Evolutionary conservation across 306 rosid species (phyloP).

Genomic region (Quercus suber): DNA sequence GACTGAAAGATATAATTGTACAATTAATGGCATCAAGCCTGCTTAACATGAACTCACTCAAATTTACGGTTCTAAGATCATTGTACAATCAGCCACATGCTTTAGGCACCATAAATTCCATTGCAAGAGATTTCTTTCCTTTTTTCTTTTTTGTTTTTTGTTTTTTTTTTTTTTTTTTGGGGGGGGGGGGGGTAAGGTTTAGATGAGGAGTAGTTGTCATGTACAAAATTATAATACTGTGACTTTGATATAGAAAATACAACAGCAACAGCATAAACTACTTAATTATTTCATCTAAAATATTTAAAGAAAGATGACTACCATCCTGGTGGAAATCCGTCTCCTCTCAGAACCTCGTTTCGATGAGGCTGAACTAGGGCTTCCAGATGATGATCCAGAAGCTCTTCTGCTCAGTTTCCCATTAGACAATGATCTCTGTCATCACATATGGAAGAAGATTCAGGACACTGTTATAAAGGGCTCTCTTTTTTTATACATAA

Average conservation of each 20-base stretch:
- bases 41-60: background rate
- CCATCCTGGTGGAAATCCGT: slow-evolving; percentile 62
- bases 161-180: rapidly evolving
- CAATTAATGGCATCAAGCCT: background rate
- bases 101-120: no score
- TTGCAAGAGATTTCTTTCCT: no score
- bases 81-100: no score
- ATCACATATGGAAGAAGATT: slow-evolving; percentile 19
- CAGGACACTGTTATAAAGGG: slow-evolving; percentile 4
- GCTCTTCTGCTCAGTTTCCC: slow-evolving; percentile 58
- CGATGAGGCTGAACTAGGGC: slow-evolving; percentile 37
- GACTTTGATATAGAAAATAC: background rate
- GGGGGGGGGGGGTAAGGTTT: no score
- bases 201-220: no score
- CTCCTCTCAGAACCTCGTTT: slow-evolving; percentile 61
- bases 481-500: background rate
- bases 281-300: background rate
- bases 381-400: slow-evolving; percentile 36
- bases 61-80: no score
- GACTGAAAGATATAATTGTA: background rate
- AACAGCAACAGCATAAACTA: background rate
- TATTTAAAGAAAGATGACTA: slow-evolving; percentile 21
- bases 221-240: background rate
- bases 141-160: no score
- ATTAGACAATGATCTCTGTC: slow-evolving; percentile 49